These are phyloP conservation scores for Rubroboletus satanas DNA, from an alignment of 768 basidiomycete species.

Conservation along the genomic window DNA sequence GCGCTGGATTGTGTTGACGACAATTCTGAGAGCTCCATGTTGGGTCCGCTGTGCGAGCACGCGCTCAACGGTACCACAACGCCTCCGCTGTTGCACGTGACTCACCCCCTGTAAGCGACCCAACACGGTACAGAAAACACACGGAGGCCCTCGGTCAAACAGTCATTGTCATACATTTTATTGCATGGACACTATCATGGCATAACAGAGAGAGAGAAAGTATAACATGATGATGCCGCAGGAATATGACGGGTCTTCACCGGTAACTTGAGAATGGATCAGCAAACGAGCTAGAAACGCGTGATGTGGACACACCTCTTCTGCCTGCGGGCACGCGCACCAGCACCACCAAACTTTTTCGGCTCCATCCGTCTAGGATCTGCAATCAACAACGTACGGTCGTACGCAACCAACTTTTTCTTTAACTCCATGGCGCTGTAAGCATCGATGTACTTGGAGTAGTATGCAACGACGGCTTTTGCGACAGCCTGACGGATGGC, in stretches of 20 bases:
- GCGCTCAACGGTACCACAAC: background rate
- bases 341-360: conserved; percentile 98
- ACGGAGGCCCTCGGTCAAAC: background rate
- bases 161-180: conserved; percentile 22
- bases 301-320: conserved; percentile 60
- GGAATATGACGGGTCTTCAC: conserved; percentile 32
- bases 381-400: conserved; percentile 84
- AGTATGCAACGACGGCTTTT: conserved; percentile 96
- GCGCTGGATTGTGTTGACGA: conserved; percentile 10
- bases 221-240: conserved; percentile 45
- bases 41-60: background rate
- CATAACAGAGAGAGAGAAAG: conserved; percentile 35
- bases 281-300: conserved; percentile 6
- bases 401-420: conserved; percentile 96
- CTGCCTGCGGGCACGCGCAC: conserved; percentile 97
- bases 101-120: background rate
- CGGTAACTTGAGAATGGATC: conserved; percentile 60
- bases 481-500: conserved; percentile 98
- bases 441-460: conserved; percentile 98
- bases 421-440: conserved; percentile 96
- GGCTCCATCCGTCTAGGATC: conserved; percentile 98
- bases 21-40: conserved; percentile 22
- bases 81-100: conserved; percentile 8
- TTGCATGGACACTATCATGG: conserved; percentile 36
- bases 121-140: background rate